Base-by-base conservation (phyloP, 2,329 filamentous ascomycete species). In the Phyllosticta ampelicida region DNA sequence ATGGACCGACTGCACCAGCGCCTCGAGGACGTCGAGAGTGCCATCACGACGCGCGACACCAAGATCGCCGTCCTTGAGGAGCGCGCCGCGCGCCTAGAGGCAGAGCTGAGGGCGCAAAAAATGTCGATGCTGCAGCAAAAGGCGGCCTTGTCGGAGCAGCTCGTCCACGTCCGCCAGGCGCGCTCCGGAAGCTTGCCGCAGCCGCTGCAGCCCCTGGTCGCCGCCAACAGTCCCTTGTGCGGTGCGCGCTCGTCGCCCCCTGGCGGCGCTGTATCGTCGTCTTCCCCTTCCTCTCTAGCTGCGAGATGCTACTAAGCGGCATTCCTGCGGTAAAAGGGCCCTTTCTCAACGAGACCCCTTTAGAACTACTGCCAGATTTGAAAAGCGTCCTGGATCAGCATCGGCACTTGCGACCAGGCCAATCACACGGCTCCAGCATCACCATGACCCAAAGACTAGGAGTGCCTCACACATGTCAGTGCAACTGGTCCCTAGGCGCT, bases 101-200 rank as follows among this genome's bases (percentile, higher is more conserved):
- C 21, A 9, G 62, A 62, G 13, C 60, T 56, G 51, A 55, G 51
- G 19, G 60, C 58, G 26, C 60, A 62, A n/a, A 59, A 65, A 44
- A 58, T 60, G 21, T 44, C 60, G 3, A 54, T 63, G 26, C 36
- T 59, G 13, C 62, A 62, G 60, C 70, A 72, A 58, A 73, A 71
- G 65, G 70, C 70, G 63, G 67, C 69, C 26, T 62, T 73, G 19
- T 70, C 72, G 61, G 70, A 73, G 61, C 70, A 73, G 63, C 71
- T 73, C 69, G 71, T 72, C n/a, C 55, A 58, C 26, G 55, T 48
- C 21, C 55, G 55, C 28, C 55, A 52, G 51, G 21, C 55, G 10
- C 50, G 55, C 3, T 53, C 50, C 30, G 53, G 30, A 18, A 53
- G 50, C 18, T 29, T 28, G 11, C 18, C 53, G 36, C 55, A 58